A percentile compares a stretch with the other conserved stretches of the same genome.
Evolutionary conservation across 768 basidiomycete species (phyloP).

Genomic region (Tricholoma terreum): DNA sequence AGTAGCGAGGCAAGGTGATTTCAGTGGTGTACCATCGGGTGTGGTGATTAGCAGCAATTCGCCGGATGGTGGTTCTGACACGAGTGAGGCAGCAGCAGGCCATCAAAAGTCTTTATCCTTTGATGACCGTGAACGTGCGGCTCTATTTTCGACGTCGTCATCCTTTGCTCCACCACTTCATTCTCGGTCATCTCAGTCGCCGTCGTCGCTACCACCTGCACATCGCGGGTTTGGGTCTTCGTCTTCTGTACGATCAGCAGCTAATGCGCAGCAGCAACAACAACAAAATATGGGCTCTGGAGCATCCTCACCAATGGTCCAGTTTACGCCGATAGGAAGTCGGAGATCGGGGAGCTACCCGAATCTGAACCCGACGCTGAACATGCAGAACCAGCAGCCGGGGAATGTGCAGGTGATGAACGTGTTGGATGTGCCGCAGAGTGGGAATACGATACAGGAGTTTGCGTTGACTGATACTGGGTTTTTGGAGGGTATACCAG

Average conservation of each 20-base stretch:
- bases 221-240: constrained; percentile 16
- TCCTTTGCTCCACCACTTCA: constrained; percentile 35
- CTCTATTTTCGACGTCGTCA: constrained; percentile 31
- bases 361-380: constrained; percentile 80
- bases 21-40: constrained; percentile 54
- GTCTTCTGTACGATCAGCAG: constrained; percentile 28
- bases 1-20: constrained; percentile 39
- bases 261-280: constrained; percentile 14
- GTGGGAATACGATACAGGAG: constrained; percentile 55
- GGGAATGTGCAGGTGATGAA: constrained; percentile 77
- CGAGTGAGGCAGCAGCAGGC: constrained; percentile 24
- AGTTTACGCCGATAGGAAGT: constrained; percentile 47
- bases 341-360: constrained; percentile 34
- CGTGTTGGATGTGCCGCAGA: constrained; percentile 59
- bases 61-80: constrained; percentile 45
- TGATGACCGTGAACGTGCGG: constrained; percentile 36
- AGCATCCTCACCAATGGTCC: constrained; percentile 45
- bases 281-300: constrained; percentile 3
- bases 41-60: constrained; percentile 48
- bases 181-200: constrained; percentile 8
- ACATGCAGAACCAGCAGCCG: constrained; percentile 38
- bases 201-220: constrained; percentile 12
- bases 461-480: constrained; percentile 65
- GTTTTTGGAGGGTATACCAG: constrained; percentile 76
- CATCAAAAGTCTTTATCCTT: constrained; percentile 20